Base-by-base conservation (phyloP, 768 basidiomycete genomes). In the Calocera cornea region DNA sequence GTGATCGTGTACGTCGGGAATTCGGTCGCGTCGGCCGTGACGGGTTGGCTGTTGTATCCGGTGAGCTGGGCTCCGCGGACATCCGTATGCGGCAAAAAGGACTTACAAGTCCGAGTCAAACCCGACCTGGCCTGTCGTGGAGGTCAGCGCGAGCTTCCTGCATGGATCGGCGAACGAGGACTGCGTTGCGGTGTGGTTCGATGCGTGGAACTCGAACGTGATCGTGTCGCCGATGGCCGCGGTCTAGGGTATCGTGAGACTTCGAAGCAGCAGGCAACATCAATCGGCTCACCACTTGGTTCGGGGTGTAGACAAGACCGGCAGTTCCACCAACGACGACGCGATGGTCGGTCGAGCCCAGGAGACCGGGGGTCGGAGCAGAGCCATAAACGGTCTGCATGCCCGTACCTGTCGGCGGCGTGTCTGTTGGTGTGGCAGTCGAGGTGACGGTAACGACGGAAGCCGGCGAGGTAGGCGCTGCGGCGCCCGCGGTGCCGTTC, bases 151-250 rank as follows among this genome's bases (percentile, higher is more conserved):
- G 49, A 86, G 75, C 16, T 78, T 82, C 82, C 81, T 79, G 73
- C 85, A 87, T n/a, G 86, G 86, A 69, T 82, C 80, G 49, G 78
- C 81, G 74, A 88, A 87, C 2, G 82, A 78, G 11, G 83, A 83
- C 75, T 87, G 84, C 24, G 84, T 85, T 27, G 85, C 84, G 7
- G 82, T 73, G 38, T 73, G 85, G 72, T 86, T 86, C 71, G 83
- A 81, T 63, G 79, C 75, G 70, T 78, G 70, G 77, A 87, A 87
- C 73, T 83, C 79, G 77, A 88, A 88, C 65, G 79, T 75, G 71
- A 88, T 75, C 64, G 76, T 78, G 73, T 87, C 87, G 44, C 82
- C 78, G 54, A 84, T 83, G 50, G 75, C 70, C 41, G 86, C 86
- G 27, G 74, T 65, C n/a, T 71, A 73, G 78, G 34, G 68, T 5